Evolutionary conservation across 1,284 basidiomycete species (phyloP).

Genomic region (Gymnopus androsaceus): DNA sequence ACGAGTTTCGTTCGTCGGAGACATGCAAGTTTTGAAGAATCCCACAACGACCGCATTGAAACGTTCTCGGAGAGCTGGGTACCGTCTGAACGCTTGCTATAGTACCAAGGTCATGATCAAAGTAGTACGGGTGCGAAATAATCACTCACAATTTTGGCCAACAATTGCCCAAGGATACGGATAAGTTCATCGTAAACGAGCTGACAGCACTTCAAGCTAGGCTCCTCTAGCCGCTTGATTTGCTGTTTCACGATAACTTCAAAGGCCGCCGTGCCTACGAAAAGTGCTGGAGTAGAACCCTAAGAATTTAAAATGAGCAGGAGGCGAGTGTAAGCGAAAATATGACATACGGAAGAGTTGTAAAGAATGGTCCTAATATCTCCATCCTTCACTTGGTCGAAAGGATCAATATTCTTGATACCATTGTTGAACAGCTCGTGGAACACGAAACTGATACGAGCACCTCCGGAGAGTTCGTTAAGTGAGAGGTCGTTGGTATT

Average conservation of each 20-base stretch:
- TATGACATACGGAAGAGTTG: conserved; percentile 83
- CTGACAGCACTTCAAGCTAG: conserved; percentile 89
- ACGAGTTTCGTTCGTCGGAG: conserved; percentile 95
- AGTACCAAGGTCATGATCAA: background rate
- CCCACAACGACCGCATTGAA: conserved; percentile 95
- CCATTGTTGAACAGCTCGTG: conserved; percentile 98
- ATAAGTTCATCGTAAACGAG: conserved; percentile 97
- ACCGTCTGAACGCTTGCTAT: conserved; percentile 93
- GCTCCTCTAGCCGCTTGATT: conserved; percentile 95
- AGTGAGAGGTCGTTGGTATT: conserved; percentile 93
- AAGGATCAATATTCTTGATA: conserved; percentile 94
- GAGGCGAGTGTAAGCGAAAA: background rate
- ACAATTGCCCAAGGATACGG: conserved; percentile 88
- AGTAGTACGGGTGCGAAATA: conserved; percentile 6
- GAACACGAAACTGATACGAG: conserved; percentile 97
- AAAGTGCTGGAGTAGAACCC: conserved; percentile 95
- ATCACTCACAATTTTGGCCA: conserved; percentile 83
- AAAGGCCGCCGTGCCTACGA: conserved; percentile 95
- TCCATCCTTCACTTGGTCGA: conserved; percentile 97
- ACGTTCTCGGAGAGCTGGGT: conserved; percentile 89
- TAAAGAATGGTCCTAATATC: conserved; percentile 96
- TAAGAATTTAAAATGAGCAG: conserved; percentile 30
- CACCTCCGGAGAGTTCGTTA: conserved; percentile 96
- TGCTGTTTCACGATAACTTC: conserved; percentile 99
- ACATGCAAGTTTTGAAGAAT: conserved; percentile 95